Conservation (phyloP, 2,329 filamentous ascomycete genomes). For the Pseudogymnoascus destructans region DNA sequence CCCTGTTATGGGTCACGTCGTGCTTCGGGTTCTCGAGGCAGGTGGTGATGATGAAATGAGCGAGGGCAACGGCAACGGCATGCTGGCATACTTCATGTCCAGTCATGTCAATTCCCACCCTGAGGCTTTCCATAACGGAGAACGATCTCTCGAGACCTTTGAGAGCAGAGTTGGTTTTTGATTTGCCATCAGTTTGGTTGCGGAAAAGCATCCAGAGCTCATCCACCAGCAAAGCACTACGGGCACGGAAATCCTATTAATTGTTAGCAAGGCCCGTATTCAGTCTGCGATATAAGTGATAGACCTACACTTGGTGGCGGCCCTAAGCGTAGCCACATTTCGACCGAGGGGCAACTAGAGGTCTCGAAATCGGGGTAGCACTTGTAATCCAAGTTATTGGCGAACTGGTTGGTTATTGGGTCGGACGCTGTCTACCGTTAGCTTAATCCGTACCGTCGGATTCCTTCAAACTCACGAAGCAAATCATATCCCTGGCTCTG, state of each 20-base stretch:
- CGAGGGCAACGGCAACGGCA: background rate
- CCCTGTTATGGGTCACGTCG: background rate
- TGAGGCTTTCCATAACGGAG: background rate
- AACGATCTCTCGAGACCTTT: background rate
- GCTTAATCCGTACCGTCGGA: slow-evolving; percentile 10
- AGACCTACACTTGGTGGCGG: slow-evolving; percentile 21
- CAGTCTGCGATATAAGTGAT: background rate
- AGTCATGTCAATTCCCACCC: background rate
- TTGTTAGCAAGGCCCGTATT: background rate
- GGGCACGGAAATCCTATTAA: slow-evolving; percentile 3
- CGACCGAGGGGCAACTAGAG: slow-evolving; percentile 16
- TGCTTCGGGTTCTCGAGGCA: background rate
- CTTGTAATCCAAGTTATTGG: slow-evolving; percentile 23
- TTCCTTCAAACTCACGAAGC: slow-evolving; percentile 19
- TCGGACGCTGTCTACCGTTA: background rate
- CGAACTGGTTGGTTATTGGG: slow-evolving; percentile 10
- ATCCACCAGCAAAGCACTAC: background rate
- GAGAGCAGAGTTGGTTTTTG: background rate
- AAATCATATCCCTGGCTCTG: slow-evolving; percentile 18
- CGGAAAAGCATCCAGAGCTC: slow-evolving; percentile 1
- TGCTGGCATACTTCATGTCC: background rate
- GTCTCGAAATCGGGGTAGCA: slow-evolving; percentile 25
- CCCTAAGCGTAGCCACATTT: slow-evolving; percentile 18
- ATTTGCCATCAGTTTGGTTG: slow-evolving; percentile 3
- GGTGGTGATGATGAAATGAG: background rate